Percentiles rank a stretch among this genome's conserved stretches.
Evolutionary conservation across 2,329 filamentous ascomycete species (phyloP).

Genomic region (Ascomycota sp.): DNA sequence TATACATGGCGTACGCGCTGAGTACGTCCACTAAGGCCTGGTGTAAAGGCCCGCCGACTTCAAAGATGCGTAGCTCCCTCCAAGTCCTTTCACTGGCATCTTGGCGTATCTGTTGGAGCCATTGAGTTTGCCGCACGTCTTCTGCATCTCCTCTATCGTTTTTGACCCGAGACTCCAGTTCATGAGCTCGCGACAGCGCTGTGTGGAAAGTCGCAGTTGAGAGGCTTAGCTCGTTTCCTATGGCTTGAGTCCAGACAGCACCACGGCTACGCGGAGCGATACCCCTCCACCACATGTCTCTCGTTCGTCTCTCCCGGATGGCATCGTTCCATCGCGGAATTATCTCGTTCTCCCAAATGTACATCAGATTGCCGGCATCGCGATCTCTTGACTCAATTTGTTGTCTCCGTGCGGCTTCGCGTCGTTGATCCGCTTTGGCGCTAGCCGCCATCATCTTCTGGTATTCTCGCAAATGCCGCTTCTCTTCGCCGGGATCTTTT

Average conservation of each 20-base stretch:
- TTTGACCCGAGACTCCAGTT: constrained; percentile 33
- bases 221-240: constrained; percentile 51
- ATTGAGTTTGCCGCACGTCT: constrained; percentile 31
- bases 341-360: constrained; percentile 55
- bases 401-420: constrained; percentile 27
- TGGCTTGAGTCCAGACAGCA: constrained; percentile 44
- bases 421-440: constrained; percentile 34
- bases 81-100: constrained; percentile 45
- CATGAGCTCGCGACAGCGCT: constrained; percentile 43
- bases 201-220: constrained; percentile 45
- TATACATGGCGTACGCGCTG: constrained; percentile 61
- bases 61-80: constrained; percentile 51
- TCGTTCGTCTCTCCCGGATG: constrained; percentile 43
- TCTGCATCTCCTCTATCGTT: constrained; percentile 28
- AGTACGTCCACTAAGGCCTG: constrained; percentile 47
- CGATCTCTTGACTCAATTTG: constrained; percentile 31
- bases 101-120: constrained; percentile 39
- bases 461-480: constrained; percentile 65
- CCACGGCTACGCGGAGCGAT: constrained; percentile 49
- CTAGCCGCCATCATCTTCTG: constrained; percentile 57
- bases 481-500: constrained; percentile 78
- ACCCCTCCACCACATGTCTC: constrained; percentile 66
- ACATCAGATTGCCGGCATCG: constrained; percentile 29
- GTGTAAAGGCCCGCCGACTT: constrained; percentile 41
- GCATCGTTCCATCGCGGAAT: constrained; percentile 54